Evolutionary conservation across 1,139 yeast genomes (phyloP).

Genomic region (Pichia inconspicua): DNA sequence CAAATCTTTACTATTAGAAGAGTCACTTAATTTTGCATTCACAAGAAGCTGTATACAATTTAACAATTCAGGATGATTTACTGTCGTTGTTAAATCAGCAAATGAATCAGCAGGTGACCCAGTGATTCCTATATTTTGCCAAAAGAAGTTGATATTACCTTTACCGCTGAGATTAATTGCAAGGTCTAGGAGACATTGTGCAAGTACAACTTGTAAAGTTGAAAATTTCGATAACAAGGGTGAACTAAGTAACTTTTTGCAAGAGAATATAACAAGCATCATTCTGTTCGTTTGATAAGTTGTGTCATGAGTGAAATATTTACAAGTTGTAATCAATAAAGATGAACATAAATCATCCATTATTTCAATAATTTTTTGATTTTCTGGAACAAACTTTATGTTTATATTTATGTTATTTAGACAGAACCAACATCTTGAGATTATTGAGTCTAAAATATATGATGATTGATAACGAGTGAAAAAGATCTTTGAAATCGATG

Average conservation of each 20-base stretch:
- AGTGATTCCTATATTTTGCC: conserved; percentile 18
- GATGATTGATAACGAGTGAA: conserved; percentile 17
- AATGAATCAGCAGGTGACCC: conserved; percentile 4
- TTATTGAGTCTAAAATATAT: conserved; percentile 19
- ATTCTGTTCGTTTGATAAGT: conserved; percentile 13
- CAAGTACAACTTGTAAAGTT: conserved; percentile 19
- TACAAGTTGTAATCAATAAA: conserved; percentile 18
- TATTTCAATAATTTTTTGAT: conserved; percentile 1
- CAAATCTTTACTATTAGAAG: neutral
- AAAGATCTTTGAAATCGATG: conserved; percentile 15
- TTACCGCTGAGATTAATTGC: conserved; percentile 12
- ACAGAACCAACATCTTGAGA: conserved; percentile 27
- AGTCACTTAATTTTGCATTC: conserved; percentile 3
- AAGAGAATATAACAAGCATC: conserved; percentile 15
- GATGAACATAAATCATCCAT: conserved; percentile 24
- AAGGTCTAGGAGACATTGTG: conserved; percentile 22
- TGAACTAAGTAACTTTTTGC: conserved; percentile 25
- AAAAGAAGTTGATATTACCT: conserved; percentile 16
- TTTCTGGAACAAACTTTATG: conserved; percentile 17
- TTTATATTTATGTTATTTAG: conserved; percentile 24
- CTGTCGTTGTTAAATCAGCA: conserved; percentile 1
- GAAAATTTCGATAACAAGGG: conserved; percentile 20
- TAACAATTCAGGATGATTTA: conserved; percentile 17
- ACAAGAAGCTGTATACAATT: conserved; percentile 14
- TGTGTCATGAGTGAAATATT: conserved; percentile 16